A percentile compares a stretch with the other conserved stretches of the same genome.
Conservation (phyloP, 2,329 filamentous ascomycete genomes). For the Celoporthe dispersa region DNA sequence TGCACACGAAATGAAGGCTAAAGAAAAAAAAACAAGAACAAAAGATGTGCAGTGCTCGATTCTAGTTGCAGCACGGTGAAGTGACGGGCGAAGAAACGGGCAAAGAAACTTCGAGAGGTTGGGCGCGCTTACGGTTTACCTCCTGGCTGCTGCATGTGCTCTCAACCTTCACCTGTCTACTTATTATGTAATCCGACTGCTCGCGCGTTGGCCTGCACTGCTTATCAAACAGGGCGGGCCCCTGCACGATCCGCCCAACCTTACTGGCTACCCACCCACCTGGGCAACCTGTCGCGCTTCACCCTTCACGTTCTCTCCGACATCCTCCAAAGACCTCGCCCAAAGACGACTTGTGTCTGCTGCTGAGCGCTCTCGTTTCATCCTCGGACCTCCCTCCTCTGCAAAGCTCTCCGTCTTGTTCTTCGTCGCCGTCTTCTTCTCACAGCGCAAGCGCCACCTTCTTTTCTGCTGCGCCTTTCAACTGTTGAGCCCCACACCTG, state of each 20-base stretch:
- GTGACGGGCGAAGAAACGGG: too few relatives aligned
- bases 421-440: background rate
- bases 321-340: background rate
- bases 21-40: too few relatives aligned
- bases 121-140: too few relatives aligned
- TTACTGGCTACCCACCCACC: background rate
- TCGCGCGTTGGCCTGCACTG: background rate
- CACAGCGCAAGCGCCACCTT: background rate
- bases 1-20: too few relatives aligned
- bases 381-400: background rate
- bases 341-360: background rate
- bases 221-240: background rate
- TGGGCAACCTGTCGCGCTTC: background rate
- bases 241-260: background rate
- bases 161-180: background rate
- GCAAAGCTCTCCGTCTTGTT: background rate
- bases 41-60: too few relatives aligned
- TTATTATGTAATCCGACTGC: background rate
- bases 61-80: too few relatives aligned
- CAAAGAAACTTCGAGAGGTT: too few relatives aligned
- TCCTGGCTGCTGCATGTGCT: too few relatives aligned
- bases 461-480: background rate
- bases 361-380: background rate
- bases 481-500: slow-evolving; percentile 3
- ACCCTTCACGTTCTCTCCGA: background rate